phyloP scores from a whole-genome alignment of 129 eudicot species.

The Flaveria ramosissima region DNA sequence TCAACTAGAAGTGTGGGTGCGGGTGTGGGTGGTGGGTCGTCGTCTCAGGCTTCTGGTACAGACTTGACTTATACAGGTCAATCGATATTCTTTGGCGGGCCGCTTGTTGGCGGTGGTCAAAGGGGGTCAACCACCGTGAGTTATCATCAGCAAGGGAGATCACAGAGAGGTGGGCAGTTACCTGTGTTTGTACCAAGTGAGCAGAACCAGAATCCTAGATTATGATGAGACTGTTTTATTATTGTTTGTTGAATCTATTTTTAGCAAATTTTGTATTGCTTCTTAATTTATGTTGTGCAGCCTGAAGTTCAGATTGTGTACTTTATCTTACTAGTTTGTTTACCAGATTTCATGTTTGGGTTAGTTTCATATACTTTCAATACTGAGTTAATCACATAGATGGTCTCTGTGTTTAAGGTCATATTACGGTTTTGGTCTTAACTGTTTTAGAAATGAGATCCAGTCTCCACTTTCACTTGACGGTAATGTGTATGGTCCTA shows the following conservation, averaged over 20 bases:
- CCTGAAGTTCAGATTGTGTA: neutral
- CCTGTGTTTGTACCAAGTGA: constrained; percentile 94
- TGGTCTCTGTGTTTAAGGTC: no score
- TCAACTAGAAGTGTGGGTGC: constrained; percentile 55
- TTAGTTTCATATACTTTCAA: neutral
- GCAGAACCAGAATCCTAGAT: constrained; percentile 47
- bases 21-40: constrained; percentile 15
- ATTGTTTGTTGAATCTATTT: constrained; percentile 5
- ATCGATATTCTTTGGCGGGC: constrained; percentile 89
- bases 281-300: constrained; percentile 11
- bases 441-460: no score
- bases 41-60: constrained; percentile 62
- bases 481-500: no score
- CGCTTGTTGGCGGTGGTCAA: constrained; percentile 55
- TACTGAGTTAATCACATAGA: neutral
- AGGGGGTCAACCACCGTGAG: constrained; percentile 45
- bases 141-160: constrained; percentile 78
- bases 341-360: neutral
- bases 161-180: constrained; percentile 90
- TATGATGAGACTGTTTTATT: constrained; percentile 26
- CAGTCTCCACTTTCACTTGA: no score
- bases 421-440: no score
- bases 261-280: constrained; percentile 9
- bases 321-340: neutral
- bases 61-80: constrained; percentile 70